Evolutionary conservation across 352 stramenopile genomes (phyloP), one percentile per base, ranked within the genome.

Genomic region (Pythium utonaiense): DNA sequence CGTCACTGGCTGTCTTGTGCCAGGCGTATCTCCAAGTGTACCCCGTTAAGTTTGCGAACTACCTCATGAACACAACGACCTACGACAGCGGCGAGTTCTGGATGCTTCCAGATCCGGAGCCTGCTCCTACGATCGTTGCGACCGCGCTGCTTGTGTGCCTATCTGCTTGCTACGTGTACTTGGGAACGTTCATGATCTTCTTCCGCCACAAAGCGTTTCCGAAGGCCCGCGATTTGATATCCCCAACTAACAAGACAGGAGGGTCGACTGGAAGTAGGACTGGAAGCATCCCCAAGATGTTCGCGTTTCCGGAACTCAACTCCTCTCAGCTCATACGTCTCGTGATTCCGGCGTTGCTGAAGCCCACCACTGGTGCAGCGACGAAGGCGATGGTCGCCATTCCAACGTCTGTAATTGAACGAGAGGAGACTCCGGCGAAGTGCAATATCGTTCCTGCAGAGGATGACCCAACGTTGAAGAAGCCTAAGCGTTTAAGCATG

Each of bases 71-170:
- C n/a, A 73, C 66, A 6, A 6, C 12, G 4, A n/a, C 49, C 8
- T 22, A 65, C 3, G 57, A 70, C 54, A 8, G 60, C 17, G 61
- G 53, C 1, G 48, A 73, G 1, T 73, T 70, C 40, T 73, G 61
- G 66, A 21, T 73, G 34, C 33, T 68, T 2, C 22, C 27, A 7
- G 33, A 58, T n/a, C n/a, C n/a, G n/a, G n/a, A n/a, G n/a, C n/a
- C n/a, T n/a, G n/a, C n/a, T n/a, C n/a, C n/a, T n/a, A n/a, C n/a
- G n/a, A n/a, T n/a, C n/a, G n/a, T n/a, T n/a, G 12, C 38, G 55
- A 10, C 28, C 54, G 14, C 41, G 21, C 27, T 63, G 3, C 36
- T 44, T 2, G 34, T 24, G 1, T 6, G 47, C 52, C 0, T 8
- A n/a, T n/a, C n/a, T n/a, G n/a, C n/a, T n/a, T 70, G 24, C 36